Evolutionary conservation across 2,329 filamentous ascomycete genomes (phyloP), one percentile per base, ranked within the genome.

Genomic region (Emmonsiellopsis sp.): DNA sequence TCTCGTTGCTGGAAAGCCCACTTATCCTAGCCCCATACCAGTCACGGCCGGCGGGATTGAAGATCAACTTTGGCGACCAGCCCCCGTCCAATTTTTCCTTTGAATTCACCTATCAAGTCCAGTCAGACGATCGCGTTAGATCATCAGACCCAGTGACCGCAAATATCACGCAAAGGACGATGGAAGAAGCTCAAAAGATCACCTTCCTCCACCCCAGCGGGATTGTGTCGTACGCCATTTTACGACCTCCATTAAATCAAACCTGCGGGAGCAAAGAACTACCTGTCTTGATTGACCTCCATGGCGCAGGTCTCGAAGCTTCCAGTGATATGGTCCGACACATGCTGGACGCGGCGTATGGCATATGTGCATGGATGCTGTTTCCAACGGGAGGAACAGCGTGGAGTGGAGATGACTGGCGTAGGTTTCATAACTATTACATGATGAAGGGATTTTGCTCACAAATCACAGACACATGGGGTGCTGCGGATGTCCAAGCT

Each of bases 401-500:
- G 5, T 83, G 80, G 80, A 79, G 77, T 58, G 76, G 76, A 26
- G 80, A 83, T 63, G 80, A 83, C 59, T 83, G 80, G 80, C 80
- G 72, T 75, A 65, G 61, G 71, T 57, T n/a, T 62, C 26, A 42
- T 35, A 20, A 7, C 44, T 35, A 55, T 13, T 50, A 13, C 5
- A 10, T 30, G 40, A 37, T 26, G 42, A 45, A n/a, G 49, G 37
- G 30, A 30, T 35, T 7, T 32, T 51, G 3, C 16, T 44, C 35
- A 35, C 8, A 34, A 6, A 10, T 50, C 5, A 41, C 34, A 64
- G 62, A 82, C 61, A 74, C 69, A 5, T 83, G 79, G 78, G 80
- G 79, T 0, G 76, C 77, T 58, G 69, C 75, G 16, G 80, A 83
- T 63, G 71, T 79, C 31, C 72, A 80, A 64, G 76, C 77, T 58